phyloP scores from a whole-genome alignment of 2,329 filamentous ascomycete genomes.

The Ceratocystis lukuohia region DNA sequence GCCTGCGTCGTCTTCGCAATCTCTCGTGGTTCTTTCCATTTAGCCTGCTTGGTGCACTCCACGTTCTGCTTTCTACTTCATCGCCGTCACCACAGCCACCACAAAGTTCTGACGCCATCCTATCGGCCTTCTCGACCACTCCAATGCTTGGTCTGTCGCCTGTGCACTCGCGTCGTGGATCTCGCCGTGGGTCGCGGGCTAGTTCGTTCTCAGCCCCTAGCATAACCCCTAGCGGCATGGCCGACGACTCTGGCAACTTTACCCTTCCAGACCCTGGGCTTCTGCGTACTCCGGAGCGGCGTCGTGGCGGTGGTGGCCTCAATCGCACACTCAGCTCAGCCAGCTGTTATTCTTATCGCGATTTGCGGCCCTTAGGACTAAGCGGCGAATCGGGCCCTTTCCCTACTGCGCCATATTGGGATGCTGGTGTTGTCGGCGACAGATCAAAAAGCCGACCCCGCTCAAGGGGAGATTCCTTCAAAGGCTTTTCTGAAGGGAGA shows the following conservation, averaged over 20 bases:
- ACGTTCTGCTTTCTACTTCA: conserved; percentile 3
- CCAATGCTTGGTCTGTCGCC: neutral
- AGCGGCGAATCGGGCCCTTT: neutral
- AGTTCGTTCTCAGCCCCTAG: neutral
- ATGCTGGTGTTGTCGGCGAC: neutral
- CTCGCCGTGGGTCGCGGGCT: conserved; percentile 2
- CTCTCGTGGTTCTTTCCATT: conserved; percentile 25
- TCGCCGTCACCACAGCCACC: conserved; percentile 12
- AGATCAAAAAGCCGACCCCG: neutral
- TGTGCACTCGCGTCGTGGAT: neutral
- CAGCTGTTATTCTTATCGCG: neutral
- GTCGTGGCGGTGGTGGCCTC: neutral
- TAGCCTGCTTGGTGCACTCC: conserved; percentile 14
- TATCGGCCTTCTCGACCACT: conserved; percentile 25
- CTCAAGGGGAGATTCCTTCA: conserved; percentile 14
- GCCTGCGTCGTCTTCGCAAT: conserved; percentile 28
- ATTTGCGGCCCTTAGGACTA: neutral
- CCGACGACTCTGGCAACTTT: neutral
- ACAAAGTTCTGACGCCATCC: conserved; percentile 27
- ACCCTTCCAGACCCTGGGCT: neutral
- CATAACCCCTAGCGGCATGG: neutral
- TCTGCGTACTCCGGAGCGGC: conserved; percentile 1
- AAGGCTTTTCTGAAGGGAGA: conserved; percentile 18
- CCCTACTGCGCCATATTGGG: neutral
- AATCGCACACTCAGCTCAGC: conserved; percentile 1